Conservation (phyloP, 2,329 filamentous ascomycete genomes). For the Scedosporium dehoogii region DNA sequence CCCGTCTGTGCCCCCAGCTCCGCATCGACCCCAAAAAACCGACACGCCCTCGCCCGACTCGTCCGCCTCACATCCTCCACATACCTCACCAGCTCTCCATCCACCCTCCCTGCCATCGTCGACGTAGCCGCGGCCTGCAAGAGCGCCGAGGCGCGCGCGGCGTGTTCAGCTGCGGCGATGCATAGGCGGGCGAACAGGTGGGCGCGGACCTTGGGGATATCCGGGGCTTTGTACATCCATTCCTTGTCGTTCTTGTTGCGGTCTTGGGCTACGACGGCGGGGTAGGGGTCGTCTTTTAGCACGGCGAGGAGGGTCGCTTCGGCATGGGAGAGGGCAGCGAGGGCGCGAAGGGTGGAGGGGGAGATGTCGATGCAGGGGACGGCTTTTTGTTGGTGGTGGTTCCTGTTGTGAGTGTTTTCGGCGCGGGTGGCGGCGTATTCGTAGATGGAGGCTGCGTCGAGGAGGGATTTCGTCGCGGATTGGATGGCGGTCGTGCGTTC, state of each 20-base stretch:
- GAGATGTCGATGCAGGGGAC: constrained; percentile 44
- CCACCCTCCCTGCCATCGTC: constrained; percentile 39
- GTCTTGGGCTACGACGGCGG: constrained; percentile 68
- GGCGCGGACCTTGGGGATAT: constrained; percentile 80
- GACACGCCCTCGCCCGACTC: constrained; percentile 72
- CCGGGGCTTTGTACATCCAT: constrained; percentile 91
- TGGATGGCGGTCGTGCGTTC: constrained; percentile 62
- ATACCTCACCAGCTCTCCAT: constrained; percentile 61
- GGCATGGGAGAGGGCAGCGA: constrained; percentile 62
- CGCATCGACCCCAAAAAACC: constrained; percentile 84
- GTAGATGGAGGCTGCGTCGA: constrained; percentile 72
- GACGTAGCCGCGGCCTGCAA: constrained; percentile 23
- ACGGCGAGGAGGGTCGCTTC: constrained; percentile 87
- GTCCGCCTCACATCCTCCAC: constrained; percentile 65
- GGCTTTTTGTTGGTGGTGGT: not conserved
- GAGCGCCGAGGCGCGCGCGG: constrained; percentile 55
- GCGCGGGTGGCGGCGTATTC: constrained; percentile 55
- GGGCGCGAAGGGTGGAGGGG: constrained; percentile 41
- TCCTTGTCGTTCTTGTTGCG: constrained; percentile 77
- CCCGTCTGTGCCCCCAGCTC: constrained; percentile 75
- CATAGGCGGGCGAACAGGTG: constrained; percentile 82
- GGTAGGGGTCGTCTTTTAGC: constrained; percentile 89
- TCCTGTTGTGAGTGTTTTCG: constrained; percentile 24
- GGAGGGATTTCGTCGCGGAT: constrained; percentile 64
- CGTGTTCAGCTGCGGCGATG: constrained; percentile 80